Base-by-base conservation (phyloP, 306 rosid species). In the Delonix regia region DNA sequence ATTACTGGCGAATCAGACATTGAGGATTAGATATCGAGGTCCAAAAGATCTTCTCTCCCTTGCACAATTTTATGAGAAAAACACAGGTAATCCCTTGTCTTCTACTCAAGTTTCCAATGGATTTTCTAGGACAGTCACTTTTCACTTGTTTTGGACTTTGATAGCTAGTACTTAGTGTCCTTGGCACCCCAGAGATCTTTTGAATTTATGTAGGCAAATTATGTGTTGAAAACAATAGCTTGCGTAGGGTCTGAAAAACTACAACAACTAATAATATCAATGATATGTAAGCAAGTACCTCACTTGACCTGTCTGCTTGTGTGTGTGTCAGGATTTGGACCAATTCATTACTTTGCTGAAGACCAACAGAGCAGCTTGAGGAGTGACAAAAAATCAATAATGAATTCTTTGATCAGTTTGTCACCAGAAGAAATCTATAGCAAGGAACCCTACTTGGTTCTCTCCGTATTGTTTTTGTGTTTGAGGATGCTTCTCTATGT, bases 1-100 rank as follows among this genome's bases (percentile, higher is more conserved):
- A 67, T 59, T 93, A 77, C 67, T 93, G 64, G 87, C 91, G 78
- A 93, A 93, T 66, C 85, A 84, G 83, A 89, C 92, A 4, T 83
- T 86, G 48, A 69, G 84, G 49, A n/a, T 88, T 53, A 92, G 86
- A 76, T 89, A 89, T 87, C 82, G 25, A 34, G 97, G 97, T 41
- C 84, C 74, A 3, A 88, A 89, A 70, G 80, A 74, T 86, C 79
- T 88, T 9, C 30, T 1, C 38, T 76, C 82, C 75, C 85, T 93
- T 3, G 65, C 80, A 33, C 87, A 82, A 73, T 93, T 91, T 83
- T 93, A 91, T 71, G 82, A 82, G 87, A 87, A 75, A 79, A 87
- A 85, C 69, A 80, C 92, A 21, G 95, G 98, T 88, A 80, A 60
- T 76, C 61, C 68, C 22, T 38, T 57, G 38, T 61, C 45, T 60